Percentiles rank a stretch among this genome's conserved stretches.
phyloP scores from a whole-genome alignment of 129 eudicot genomes.

The Tanacetum coccineum region DNA sequence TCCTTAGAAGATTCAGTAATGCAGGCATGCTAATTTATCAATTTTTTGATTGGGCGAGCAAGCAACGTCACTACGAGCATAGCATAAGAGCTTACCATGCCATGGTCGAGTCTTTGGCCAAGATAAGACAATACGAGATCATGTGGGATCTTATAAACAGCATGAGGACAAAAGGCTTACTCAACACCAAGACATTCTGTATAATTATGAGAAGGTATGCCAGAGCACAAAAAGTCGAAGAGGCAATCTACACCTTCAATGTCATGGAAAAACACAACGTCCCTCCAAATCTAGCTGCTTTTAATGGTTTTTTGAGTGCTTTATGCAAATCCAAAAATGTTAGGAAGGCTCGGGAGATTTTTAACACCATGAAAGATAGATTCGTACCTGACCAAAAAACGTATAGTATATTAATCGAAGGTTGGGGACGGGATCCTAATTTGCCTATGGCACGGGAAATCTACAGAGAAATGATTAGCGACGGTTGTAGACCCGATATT shows the following conservation, averaged over 20 bases:
- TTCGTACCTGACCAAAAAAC: slow-evolving; percentile 82
- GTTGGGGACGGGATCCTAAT: slow-evolving; percentile 96
- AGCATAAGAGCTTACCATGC: slow-evolving; percentile 71
- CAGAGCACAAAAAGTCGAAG: slow-evolving; percentile 80
- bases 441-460: slow-evolving; percentile 82
- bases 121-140: slow-evolving; percentile 84
- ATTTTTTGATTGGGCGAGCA: slow-evolving; percentile 93
- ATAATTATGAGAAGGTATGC: slow-evolving; percentile 92
- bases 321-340: slow-evolving; percentile 88
- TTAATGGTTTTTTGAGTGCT: slow-evolving; percentile 87
- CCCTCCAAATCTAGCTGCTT: slow-evolving; percentile 75
- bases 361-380: slow-evolving; percentile 64
- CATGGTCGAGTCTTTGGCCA: slow-evolving; percentile 86
- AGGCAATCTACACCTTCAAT: slow-evolving; percentile 84
- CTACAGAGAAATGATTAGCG: slow-evolving; percentile 61
- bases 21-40: slow-evolving; percentile 86
- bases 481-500: slow-evolving; percentile 66
- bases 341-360: slow-evolving; percentile 89
- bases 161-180: slow-evolving; percentile 68
- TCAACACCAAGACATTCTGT: slow-evolving; percentile 89
- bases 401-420: slow-evolving; percentile 84
- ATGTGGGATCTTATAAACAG: slow-evolving; percentile 92
- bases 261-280: slow-evolving; percentile 70
- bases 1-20: slow-evolving; percentile 62
- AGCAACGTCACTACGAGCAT: slow-evolving; percentile 74